Percentiles rank a stretch among this genome's conserved stretches.
Conservation (phyloP, 2,329 filamentous ascomycete genomes). For the Penicillium sp. region DNA sequence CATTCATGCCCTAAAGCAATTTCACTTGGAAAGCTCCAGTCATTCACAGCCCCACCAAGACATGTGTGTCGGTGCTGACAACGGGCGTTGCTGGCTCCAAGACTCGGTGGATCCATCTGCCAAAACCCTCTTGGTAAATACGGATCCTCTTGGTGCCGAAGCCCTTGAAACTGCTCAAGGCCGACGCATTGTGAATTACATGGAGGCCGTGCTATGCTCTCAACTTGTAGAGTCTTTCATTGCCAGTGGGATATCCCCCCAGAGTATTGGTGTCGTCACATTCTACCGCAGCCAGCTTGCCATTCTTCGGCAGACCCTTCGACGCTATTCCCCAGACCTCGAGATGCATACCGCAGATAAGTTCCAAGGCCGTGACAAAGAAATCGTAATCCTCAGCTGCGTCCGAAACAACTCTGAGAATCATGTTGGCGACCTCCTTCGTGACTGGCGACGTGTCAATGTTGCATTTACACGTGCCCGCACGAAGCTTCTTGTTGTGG, state of each 20-base stretch:
- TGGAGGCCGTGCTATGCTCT: conserved; percentile 76
- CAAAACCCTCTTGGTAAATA: conserved; percentile 88
- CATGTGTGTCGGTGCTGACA: conserved; percentile 60
- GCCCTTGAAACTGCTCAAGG: conserved; percentile 71
- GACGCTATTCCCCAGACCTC: conserved; percentile 63
- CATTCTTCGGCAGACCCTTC: conserved; percentile 74
- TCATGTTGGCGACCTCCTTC: conserved; percentile 86
- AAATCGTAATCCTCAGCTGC: conserved; percentile 83
- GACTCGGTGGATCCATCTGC: conserved; percentile 70
- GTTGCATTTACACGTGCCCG: conserved; percentile 93
- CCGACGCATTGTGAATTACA: conserved; percentile 83
- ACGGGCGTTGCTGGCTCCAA: conserved; percentile 72
- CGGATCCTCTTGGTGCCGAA: conserved; percentile 69
- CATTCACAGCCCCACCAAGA: conserved; percentile 33
- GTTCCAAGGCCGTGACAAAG: conserved; percentile 95
- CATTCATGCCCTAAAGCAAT: conserved; percentile 62
- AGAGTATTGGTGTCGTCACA: conserved; percentile 90
- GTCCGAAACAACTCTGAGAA: conserved; percentile 84
- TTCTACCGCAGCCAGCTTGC: conserved; percentile 94
- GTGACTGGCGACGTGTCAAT: conserved; percentile 91
- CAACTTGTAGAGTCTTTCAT: conserved; percentile 83
- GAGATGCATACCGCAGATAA: conserved; percentile 98
- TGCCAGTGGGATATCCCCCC: conserved; percentile 71
- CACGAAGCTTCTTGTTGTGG: conserved; percentile 87
- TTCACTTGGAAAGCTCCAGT: conserved; percentile 52